Conservation (phyloP, 1,284 basidiomycete species). For the Phlebopus sp. region DNA sequence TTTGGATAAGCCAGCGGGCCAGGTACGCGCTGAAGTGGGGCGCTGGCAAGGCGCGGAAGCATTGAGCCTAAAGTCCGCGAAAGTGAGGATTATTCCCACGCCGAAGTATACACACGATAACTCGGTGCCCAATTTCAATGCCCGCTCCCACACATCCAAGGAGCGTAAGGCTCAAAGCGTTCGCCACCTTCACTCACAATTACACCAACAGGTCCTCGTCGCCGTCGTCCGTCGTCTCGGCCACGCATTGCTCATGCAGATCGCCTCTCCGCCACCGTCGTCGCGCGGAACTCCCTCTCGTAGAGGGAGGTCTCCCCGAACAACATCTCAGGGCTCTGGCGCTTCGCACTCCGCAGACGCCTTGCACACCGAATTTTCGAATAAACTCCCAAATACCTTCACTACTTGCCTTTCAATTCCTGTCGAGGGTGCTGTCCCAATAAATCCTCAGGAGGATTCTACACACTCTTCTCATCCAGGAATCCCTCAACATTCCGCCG, state of each 20-base stretch:
- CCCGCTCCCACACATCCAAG: conserved; percentile 38
- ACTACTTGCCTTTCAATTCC: conserved; percentile 51
- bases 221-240: neutral
- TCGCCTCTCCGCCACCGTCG: conserved; percentile 10
- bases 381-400: conserved; percentile 42
- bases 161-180: conserved; percentile 18
- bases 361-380: conserved; percentile 36
- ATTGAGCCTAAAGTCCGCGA: conserved; percentile 34
- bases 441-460: conserved; percentile 31
- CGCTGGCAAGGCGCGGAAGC: conserved; percentile 34
- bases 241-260: conserved; percentile 8
- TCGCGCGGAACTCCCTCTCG: conserved; percentile 29
- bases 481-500: conserved; percentile 29
- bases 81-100: conserved; percentile 29
- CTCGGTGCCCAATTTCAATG: conserved; percentile 39
- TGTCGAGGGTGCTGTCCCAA: conserved; percentile 49
- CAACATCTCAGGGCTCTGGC: conserved; percentile 21
- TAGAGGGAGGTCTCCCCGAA: conserved; percentile 30
- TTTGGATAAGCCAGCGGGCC: conserved; percentile 1
- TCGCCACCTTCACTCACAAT: conserved; percentile 13
- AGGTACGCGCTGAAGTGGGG: conserved; percentile 14
- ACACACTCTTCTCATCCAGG: conserved; percentile 17
- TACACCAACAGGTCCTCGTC: conserved; percentile 7
- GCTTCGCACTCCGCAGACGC: conserved; percentile 25
- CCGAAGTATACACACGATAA: conserved; percentile 36